Evolutionary conservation across 352 stramenopile genomes (phyloP).

Genomic region (Globisporangium barbulae): DNA sequence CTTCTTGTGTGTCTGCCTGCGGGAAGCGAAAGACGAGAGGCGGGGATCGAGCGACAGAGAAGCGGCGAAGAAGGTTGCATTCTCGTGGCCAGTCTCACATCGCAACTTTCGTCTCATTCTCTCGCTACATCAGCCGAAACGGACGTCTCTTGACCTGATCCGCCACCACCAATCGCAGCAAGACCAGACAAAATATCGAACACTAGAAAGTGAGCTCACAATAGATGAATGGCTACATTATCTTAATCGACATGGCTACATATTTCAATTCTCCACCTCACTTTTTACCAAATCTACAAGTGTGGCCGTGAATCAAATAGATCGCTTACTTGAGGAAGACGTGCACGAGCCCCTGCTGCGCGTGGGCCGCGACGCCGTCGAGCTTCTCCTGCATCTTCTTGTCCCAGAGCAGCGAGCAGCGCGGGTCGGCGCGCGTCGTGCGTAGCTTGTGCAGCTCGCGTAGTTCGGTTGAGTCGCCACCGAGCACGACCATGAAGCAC

Average conservation of each 20-base stretch:
- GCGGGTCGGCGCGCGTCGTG: constrained; percentile 68
- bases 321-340: constrained; percentile 41
- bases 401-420: constrained; percentile 77
- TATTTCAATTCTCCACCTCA: background rate
- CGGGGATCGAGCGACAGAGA: background rate
- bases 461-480: constrained; percentile 47
- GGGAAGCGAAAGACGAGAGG: background rate
- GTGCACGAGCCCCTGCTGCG: constrained; percentile 66
- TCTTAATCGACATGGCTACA: constrained; percentile 6
- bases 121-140: background rate
- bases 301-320: background rate
- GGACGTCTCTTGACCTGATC: background rate
- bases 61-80: background rate
- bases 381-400: constrained; percentile 63
- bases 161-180: no score
- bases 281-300: background rate
- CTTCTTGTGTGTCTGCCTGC: background rate
- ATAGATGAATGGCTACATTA: no score
- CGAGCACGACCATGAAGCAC: constrained; percentile 57
- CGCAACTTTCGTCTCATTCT: no score
- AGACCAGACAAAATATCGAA: no score
- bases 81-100: background rate
- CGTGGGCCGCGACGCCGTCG: constrained; percentile 35
- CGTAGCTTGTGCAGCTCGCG: constrained; percentile 75
- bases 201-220: no score